These are phyloP conservation scores for Microthyrium microscopicum DNA, from an alignment of 2,329 filamentous ascomycete species.

Conservation along the genomic window DNA sequence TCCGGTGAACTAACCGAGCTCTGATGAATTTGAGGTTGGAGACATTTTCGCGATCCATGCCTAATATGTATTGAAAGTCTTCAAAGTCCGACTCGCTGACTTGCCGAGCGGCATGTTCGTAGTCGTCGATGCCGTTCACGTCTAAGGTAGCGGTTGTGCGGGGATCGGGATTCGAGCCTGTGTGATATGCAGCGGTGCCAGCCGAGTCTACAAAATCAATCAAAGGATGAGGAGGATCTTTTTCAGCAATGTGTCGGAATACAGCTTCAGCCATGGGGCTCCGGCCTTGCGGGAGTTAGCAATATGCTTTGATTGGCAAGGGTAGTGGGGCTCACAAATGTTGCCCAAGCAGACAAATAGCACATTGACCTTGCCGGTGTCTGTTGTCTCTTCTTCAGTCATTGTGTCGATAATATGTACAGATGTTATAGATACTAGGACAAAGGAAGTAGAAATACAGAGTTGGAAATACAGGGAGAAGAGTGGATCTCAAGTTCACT, in stretches of 20 bases:
- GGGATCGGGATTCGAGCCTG: constrained; percentile 57
- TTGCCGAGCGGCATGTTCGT: constrained; percentile 61
- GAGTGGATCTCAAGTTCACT: too few species aligned
- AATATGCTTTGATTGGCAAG: neutral
- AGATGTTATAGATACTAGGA: neutral
- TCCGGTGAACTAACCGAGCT: constrained; percentile 12
- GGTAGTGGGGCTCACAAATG: constrained; percentile 46
- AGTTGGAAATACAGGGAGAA: too few species aligned
- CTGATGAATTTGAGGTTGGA: constrained; percentile 48
- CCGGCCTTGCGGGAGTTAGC: constrained; percentile 27
- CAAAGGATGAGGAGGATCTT: constrained; percentile 38
- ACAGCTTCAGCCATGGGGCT: constrained; percentile 95
- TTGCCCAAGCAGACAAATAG: constrained; percentile 96
- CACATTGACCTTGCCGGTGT: constrained; percentile 35
- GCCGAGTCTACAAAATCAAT: constrained; percentile 68
- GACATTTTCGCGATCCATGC: constrained; percentile 81
- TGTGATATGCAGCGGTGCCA: constrained; percentile 80
- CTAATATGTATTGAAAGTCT: constrained; percentile 82
- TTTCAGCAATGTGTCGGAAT: constrained; percentile 54
- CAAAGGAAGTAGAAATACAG: neutral
- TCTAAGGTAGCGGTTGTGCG: constrained; percentile 69
- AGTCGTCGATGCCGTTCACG: constrained; percentile 58
- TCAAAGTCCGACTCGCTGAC: constrained; percentile 58
- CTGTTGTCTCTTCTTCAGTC: neutral
- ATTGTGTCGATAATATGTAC: neutral